Percentiles rank a stretch among this genome's conserved stretches.
Conservation (phyloP, 805 yeast genomes). For the Yamadazyma ubonensis region DNA sequence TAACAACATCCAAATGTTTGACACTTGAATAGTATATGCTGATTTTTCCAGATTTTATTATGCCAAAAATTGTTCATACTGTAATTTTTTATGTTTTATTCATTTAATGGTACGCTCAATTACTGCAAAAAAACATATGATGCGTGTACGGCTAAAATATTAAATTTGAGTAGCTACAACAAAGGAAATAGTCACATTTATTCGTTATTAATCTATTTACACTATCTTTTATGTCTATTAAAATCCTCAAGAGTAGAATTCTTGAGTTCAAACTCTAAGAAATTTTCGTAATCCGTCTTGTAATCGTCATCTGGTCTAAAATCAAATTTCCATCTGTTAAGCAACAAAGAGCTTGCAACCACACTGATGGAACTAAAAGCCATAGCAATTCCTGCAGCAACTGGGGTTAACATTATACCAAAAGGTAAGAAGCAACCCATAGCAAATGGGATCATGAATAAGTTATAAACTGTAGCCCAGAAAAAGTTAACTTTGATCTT, state of each 20-base stretch:
- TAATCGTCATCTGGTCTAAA: slow-evolving; percentile 18
- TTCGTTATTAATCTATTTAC: not conserved
- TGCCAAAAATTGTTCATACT: no score
- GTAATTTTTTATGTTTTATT: no score
- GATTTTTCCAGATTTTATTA: not conserved
- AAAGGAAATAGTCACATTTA: no score
- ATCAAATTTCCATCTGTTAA: slow-evolving; percentile 62
- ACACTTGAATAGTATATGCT: not conserved
- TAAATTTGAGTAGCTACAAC: not conserved
- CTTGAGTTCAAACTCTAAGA: slow-evolving; percentile 25
- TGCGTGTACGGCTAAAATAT: not conserved
- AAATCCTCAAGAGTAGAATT: slow-evolving; percentile 26
- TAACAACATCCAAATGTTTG: not conserved
- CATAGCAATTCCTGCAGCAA: slow-evolving; percentile 90
- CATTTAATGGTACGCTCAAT: not conserved
- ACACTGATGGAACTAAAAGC: slow-evolving; percentile 90
- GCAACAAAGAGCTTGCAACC: slow-evolving; percentile 69
- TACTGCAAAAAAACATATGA: not conserved
- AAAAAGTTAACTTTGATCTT: slow-evolving; percentile 78
- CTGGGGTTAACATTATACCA: slow-evolving; percentile 76
- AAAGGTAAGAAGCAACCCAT: slow-evolving; percentile 86
- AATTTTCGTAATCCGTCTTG: slow-evolving; percentile 22
- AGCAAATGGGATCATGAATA: slow-evolving; percentile 87
- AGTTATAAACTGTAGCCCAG: slow-evolving; percentile 84
- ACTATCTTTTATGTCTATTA: slow-evolving; percentile 12